phyloP scores from a whole-genome alignment of 225 moss, liverwort and hornwort species.

The Marchantia paleacea region DNA sequence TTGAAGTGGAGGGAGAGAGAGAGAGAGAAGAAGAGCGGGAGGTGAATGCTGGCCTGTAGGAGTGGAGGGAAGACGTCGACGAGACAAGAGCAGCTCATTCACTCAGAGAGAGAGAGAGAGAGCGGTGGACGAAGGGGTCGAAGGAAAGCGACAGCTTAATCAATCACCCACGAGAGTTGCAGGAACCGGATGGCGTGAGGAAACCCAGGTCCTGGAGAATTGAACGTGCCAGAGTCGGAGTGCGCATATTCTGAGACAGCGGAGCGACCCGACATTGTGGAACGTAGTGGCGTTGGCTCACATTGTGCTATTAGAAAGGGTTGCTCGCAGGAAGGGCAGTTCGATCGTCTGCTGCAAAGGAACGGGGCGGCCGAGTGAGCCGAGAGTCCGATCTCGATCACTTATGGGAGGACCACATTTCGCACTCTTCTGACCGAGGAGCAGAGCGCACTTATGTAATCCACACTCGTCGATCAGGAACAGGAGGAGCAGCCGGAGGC shows the following conservation, averaged over 20 bases:
- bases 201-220: background rate
- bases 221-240: background rate
- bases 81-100: background rate
- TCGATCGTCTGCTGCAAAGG: background rate
- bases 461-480: background rate
- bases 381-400: constrained; percentile 2
- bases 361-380: background rate
- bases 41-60: background rate
- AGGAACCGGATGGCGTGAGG: background rate
- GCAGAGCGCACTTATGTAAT: constrained; percentile 13
- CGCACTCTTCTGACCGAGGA: constrained; percentile 2
- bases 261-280: background rate
- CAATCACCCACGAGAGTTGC: background rate
- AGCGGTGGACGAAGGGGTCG: background rate
- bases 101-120: background rate
- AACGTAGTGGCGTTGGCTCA: background rate
- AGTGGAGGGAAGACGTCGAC: background rate
- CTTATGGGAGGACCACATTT: constrained; percentile 5
- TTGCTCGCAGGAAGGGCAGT: background rate
- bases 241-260: background rate
- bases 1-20: background rate
- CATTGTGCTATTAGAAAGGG: background rate
- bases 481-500: no score
- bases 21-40: background rate
- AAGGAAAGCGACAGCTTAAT: background rate